Evolutionary conservation across 2,329 filamentous ascomycete species (phyloP).

Genomic region (Arthrobotrys sphaeroides): DNA sequence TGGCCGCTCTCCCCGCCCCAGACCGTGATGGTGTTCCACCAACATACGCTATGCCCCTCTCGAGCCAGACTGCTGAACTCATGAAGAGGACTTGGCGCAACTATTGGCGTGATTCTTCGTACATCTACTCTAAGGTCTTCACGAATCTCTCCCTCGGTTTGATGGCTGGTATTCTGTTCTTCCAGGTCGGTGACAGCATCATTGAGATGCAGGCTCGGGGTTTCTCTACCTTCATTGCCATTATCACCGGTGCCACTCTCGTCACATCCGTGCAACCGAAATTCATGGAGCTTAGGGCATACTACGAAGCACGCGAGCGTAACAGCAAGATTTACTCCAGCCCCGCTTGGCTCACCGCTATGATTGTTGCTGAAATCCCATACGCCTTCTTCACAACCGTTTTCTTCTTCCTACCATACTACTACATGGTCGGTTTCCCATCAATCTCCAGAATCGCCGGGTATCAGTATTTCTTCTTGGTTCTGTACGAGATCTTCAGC

Average conservation of each 20-base stretch:
- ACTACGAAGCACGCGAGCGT: slow-evolving; percentile 78
- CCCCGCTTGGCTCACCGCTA: slow-evolving; percentile 78
- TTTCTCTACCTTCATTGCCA: slow-evolving; percentile 75
- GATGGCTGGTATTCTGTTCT: slow-evolving; percentile 65
- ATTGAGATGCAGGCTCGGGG: slow-evolving; percentile 79
- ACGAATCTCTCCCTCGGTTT: slow-evolving; percentile 57
- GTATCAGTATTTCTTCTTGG: slow-evolving; percentile 80
- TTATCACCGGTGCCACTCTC: slow-evolving; percentile 74
- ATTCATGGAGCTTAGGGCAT: slow-evolving; percentile 75
- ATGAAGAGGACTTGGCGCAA: slow-evolving; percentile 76
- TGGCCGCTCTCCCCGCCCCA: slow-evolving; percentile 62
- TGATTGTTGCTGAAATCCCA: slow-evolving; percentile 77
- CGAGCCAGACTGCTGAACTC: slow-evolving; percentile 71
- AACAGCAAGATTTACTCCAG: slow-evolving; percentile 80
- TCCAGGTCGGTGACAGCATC: slow-evolving; percentile 71
- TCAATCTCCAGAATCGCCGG: slow-evolving; percentile 72
- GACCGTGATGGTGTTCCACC: slow-evolving; percentile 62
- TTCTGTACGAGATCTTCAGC: slow-evolving; percentile 69
- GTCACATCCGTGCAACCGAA: slow-evolving; percentile 80
- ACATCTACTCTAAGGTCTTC: slow-evolving; percentile 80
- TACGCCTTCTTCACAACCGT: slow-evolving; percentile 71
- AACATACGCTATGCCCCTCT: slow-evolving; percentile 74
- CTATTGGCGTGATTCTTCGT: slow-evolving; percentile 79
- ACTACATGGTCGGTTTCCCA: slow-evolving; percentile 77
- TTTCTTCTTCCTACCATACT: slow-evolving; percentile 79